A percentile compares a stretch with the other conserved stretches of the same genome.
Evolutionary conservation across 2,329 filamentous ascomycete genomes (phyloP).

Genomic region (Alternaria gansuensis): DNA sequence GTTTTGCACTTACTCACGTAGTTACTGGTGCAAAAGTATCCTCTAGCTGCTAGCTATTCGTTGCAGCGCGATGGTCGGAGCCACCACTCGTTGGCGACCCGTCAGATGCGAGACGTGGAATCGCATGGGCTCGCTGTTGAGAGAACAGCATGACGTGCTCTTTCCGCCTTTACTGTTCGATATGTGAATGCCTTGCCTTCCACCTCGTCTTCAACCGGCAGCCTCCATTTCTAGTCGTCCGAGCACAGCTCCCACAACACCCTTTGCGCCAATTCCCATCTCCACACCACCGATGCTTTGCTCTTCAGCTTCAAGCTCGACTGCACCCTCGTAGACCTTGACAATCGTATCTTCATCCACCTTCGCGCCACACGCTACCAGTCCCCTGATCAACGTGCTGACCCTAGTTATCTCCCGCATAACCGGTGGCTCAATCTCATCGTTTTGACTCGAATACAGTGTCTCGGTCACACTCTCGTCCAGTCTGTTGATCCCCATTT

Average conservation of each 20-base stretch:
- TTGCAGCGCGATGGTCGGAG: neutral
- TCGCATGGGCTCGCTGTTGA: neutral
- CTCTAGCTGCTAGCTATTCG: neutral
- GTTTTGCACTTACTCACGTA: neutral
- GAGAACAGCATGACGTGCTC: neutral
- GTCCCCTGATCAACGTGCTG: slow-evolving; percentile 78
- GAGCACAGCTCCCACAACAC: slow-evolving; percentile 45
- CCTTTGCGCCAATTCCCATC: slow-evolving; percentile 44
- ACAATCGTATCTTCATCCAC: slow-evolving; percentile 92
- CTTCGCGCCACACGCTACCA: slow-evolving; percentile 81
- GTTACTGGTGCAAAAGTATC: neutral
- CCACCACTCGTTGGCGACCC: neutral
- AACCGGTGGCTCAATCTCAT: slow-evolving; percentile 77
- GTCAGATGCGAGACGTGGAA: neutral
- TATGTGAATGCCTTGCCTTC: neutral
- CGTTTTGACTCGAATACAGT: slow-evolving; percentile 96
- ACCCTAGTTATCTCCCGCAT: slow-evolving; percentile 89
- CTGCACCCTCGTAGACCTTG: slow-evolving; percentile 80
- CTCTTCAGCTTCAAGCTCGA: slow-evolving; percentile 74
- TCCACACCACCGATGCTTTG: slow-evolving; percentile 62
- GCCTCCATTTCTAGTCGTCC: slow-evolving; percentile 41
- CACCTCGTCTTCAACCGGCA: slow-evolving; percentile 24
- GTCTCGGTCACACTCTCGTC: slow-evolving; percentile 86
- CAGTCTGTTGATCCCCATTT: slow-evolving; percentile 77
- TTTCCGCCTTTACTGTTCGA: slow-evolving; percentile 1